Conservation (phyloP, 306 rosid genomes). For the Citrullus mucosospermus region DNA sequence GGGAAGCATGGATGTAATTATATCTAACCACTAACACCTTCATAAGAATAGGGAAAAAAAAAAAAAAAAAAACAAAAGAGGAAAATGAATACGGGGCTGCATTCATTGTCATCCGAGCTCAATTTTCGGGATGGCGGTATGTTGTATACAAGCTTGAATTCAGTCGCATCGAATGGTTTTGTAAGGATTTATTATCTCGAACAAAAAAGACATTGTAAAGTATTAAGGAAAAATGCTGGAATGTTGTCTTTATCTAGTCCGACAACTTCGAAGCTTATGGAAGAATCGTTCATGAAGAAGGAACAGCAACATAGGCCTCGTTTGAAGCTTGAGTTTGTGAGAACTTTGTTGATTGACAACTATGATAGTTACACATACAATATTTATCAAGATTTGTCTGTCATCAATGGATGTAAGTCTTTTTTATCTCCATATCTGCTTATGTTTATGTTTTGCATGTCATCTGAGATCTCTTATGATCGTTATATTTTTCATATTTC, state of each 20-base stretch:
- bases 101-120: constrained; percentile 34
- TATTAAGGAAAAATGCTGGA: constrained; percentile 19
- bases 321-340: constrained; percentile 46
- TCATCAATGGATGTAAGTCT: constrained; percentile 73
- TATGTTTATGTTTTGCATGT: neutral
- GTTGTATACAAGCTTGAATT: constrained; percentile 15
- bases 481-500: neutral
- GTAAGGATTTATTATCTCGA: constrained; percentile 25
- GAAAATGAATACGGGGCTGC: constrained; percentile 28
- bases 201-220: constrained; percentile 22
- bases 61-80: neutral
- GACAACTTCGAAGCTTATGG: constrained; percentile 31
- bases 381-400: constrained; percentile 83
- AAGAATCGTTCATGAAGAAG: constrained; percentile 38
- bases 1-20: neutral
- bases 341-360: constrained; percentile 93
- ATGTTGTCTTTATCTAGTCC: constrained; percentile 31
- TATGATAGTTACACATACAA: constrained; percentile 97
- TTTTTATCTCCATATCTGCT: constrained; percentile 7
- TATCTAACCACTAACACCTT: neutral
- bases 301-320: constrained; percentile 15
- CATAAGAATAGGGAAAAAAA: neutral
- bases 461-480: neutral
- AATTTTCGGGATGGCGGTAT: constrained; percentile 35
- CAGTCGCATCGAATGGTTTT: constrained; percentile 17